phyloP scores from a whole-genome alignment of 495 filamentous ascomycete species.

The Xylaria longipes region DNA sequence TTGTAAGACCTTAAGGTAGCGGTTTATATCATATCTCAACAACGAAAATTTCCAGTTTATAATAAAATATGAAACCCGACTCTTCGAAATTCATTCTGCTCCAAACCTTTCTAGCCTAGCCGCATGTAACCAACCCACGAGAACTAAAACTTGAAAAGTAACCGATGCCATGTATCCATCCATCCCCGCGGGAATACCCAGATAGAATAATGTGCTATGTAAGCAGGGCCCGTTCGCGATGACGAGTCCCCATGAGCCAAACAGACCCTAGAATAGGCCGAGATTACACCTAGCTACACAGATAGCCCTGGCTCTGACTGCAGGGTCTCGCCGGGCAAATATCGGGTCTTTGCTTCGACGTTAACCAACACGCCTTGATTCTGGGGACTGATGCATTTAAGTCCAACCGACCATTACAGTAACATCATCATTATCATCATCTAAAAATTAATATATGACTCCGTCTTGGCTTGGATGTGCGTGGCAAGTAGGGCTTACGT shows the following conservation, averaged over 20 bases:
- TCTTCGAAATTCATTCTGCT: background rate
- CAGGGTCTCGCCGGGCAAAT: background rate
- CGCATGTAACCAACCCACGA: background rate
- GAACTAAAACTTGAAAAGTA: background rate
- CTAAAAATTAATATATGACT: background rate
- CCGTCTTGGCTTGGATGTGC: background rate
- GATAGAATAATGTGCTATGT: background rate
- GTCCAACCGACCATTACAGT: too few species aligned
- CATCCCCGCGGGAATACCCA: background rate
- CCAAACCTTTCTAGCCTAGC: background rate
- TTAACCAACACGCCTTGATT: background rate
- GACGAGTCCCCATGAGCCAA: slow-evolving; percentile 14
- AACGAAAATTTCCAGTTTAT: background rate
- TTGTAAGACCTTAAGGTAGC: background rate
- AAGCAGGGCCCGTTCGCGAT: background rate
- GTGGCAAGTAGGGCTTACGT: slow-evolving; percentile 21
- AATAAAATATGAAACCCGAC: background rate
- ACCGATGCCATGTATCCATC: background rate
- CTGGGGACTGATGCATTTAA: background rate
- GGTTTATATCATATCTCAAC: background rate
- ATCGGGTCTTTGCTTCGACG: background rate
- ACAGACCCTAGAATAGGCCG: background rate
- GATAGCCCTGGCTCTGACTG: background rate
- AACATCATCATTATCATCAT: background rate
- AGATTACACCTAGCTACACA: background rate